These are phyloP conservation scores for Penicillium dipodomyicola DNA, from an alignment of 495 filamentous ascomycete species.

Conservation along the genomic window DNA sequence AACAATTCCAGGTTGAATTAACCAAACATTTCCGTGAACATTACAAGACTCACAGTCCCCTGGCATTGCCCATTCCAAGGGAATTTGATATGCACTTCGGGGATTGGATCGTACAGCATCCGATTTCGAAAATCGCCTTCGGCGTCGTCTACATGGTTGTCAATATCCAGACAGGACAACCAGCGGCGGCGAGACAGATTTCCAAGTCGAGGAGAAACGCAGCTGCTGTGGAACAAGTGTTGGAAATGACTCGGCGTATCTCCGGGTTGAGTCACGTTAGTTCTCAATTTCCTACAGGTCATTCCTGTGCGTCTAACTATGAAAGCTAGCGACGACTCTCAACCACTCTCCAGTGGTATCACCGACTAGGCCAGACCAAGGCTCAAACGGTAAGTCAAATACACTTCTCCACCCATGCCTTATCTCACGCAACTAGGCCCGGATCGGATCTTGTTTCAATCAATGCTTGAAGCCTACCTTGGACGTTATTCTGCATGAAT, in stretches of 20 bases:
- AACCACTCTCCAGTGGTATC: neutral
- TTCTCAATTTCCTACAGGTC: neutral
- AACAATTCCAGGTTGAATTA: neutral
- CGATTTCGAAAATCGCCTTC: neutral
- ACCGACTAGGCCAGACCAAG: neutral
- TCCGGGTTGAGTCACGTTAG: neutral
- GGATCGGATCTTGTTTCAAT: neutral
- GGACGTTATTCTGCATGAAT: constrained; percentile 2
- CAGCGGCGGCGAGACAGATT: constrained; percentile 6
- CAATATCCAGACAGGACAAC: constrained; percentile 2
- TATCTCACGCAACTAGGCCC: neutral
- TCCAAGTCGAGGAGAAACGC: neutral
- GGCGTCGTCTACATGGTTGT: constrained; percentile 6
- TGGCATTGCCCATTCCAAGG: neutral
- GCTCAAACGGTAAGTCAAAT: neutral
- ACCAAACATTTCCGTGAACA: neutral
- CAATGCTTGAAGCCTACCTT: neutral
- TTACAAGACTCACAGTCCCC: neutral
- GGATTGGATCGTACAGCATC: constrained; percentile 11
- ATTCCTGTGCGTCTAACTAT: neutral
- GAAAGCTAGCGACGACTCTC: neutral
- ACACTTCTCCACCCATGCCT: neutral
- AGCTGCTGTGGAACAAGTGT: constrained; percentile 2
- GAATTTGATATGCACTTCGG: neutral
- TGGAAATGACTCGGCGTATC: neutral